These are phyloP conservation scores for Cinnamomum chago DNA, from an alignment of 164 flowering plant species.

Conservation along the genomic window DNA sequence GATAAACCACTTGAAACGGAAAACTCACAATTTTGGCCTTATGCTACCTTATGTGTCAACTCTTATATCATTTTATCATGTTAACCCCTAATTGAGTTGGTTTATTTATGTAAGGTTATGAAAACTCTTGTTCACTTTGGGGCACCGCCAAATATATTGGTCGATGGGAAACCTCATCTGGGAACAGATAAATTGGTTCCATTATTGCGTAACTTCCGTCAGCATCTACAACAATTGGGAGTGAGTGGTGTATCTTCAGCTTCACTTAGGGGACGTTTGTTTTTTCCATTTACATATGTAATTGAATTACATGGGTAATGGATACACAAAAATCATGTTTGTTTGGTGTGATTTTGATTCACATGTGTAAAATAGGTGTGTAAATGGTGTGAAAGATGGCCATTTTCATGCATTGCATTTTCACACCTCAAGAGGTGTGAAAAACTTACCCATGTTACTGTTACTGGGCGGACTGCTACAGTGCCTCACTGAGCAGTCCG, in stretches of 20 bases:
- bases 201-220: slow-evolving; percentile 71
- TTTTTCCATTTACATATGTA: no score
- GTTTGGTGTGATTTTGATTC: no score
- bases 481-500: no score
- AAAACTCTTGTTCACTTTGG: slow-evolving; percentile 91
- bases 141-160: slow-evolving; percentile 77
- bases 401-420: no score
- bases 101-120: slow-evolving; percentile 56
- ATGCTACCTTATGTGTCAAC: background rate
- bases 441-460: no score
- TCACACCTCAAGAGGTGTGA: no score
- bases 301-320: no score
- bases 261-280: no score
- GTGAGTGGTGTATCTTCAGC: slow-evolving; percentile 41
- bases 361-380: no score
- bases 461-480: no score
- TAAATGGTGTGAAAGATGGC: no score
- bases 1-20: background rate
- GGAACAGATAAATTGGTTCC: slow-evolving; percentile 95
- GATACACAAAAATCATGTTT: no score
- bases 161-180: slow-evolving; percentile 95
- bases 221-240: slow-evolving; percentile 61
- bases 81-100: background rate
- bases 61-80: background rate
- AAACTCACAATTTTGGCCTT: background rate